A percentile compares a stretch with the other conserved stretches of the same genome.
Conservation (phyloP, 2,329 filamentous ascomycete genomes). For the Botryotinia calthae region DNA sequence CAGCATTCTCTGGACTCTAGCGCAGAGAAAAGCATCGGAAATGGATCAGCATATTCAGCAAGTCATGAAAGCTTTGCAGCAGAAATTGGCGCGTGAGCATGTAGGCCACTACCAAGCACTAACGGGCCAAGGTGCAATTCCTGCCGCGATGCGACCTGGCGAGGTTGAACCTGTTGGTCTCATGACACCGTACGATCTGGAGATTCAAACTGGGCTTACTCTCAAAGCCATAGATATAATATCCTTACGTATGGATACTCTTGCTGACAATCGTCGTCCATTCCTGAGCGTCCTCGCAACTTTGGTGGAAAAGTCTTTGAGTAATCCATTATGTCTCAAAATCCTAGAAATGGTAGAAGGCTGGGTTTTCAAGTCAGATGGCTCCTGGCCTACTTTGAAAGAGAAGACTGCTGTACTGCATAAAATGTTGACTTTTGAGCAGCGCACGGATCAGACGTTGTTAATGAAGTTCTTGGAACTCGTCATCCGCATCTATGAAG, state of each 20-base stretch:
- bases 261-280: constrained; percentile 86
- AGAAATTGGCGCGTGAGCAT: constrained; percentile 90
- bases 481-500: constrained; percentile 97
- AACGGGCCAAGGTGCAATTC: constrained; percentile 47
- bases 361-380: constrained; percentile 95
- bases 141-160: constrained; percentile 40
- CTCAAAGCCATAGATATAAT: constrained; percentile 94
- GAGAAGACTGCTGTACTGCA: constrained; percentile 99
- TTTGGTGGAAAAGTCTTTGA: constrained; percentile 90
- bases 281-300: constrained; percentile 95
- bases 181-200: constrained; percentile 72
- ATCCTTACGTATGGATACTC: constrained; percentile 83
- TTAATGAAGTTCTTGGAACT: constrained; percentile 91
- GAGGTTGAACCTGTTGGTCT: constrained; percentile 54
- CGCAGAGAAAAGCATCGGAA: constrained; percentile 76
- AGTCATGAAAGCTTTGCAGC: constrained; percentile 90
- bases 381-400: constrained; percentile 94
- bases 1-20: constrained; percentile 90
- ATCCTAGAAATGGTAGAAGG: constrained; percentile 89
- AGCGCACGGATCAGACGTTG: constrained; percentile 76
- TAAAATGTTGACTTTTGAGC: constrained; percentile 97
- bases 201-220: constrained; percentile 87
- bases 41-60: constrained; percentile 86
- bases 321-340: constrained; percentile 82
- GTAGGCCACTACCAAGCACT: constrained; percentile 69